phyloP scores from a whole-genome alignment of 78 protist species.

The Anaeramoeba flamelloides region DNA sequence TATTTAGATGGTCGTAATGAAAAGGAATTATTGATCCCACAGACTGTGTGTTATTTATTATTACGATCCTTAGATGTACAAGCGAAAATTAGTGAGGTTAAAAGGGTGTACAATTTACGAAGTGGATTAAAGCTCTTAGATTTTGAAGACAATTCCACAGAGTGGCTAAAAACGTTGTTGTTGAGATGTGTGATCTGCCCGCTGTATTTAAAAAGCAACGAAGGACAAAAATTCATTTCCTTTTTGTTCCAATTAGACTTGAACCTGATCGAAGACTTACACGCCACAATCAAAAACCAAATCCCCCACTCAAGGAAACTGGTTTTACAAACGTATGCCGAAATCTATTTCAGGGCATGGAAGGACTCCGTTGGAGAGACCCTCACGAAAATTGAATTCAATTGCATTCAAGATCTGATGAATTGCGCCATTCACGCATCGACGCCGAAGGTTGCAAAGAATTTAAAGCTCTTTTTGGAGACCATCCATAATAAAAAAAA shows the following conservation, averaged over 20 bases:
- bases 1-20: neutral
- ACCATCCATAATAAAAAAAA: constrained; percentile 20
- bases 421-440: constrained; percentile 23
- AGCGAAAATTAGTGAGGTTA: constrained; percentile 15
- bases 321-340: constrained; percentile 13
- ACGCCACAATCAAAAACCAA: constrained; percentile 29
- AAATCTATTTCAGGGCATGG: constrained; percentile 48
- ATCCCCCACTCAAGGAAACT: constrained; percentile 8
- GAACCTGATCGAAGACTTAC: constrained; percentile 23
- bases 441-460: constrained; percentile 9
- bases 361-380: constrained; percentile 8
- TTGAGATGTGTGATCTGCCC: constrained; percentile 24
- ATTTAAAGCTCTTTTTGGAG: neutral
- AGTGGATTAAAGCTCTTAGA: constrained; percentile 22
- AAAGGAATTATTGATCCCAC: constrained; percentile 16
- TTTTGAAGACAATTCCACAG: constrained; percentile 9
- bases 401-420: constrained; percentile 36
- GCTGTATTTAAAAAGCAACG: constrained; percentile 17
- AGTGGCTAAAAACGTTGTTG: constrained; percentile 22
- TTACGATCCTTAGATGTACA: constrained; percentile 10
- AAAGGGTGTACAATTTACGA: constrained; percentile 19
- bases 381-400: constrained; percentile 15
- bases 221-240: constrained; percentile 32
- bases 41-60: constrained; percentile 29
- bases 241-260: constrained; percentile 16